These are phyloP conservation scores for Pythium insidiosum DNA, from an alignment of 352 stramenopile genomes.

Conservation along the genomic window DNA sequence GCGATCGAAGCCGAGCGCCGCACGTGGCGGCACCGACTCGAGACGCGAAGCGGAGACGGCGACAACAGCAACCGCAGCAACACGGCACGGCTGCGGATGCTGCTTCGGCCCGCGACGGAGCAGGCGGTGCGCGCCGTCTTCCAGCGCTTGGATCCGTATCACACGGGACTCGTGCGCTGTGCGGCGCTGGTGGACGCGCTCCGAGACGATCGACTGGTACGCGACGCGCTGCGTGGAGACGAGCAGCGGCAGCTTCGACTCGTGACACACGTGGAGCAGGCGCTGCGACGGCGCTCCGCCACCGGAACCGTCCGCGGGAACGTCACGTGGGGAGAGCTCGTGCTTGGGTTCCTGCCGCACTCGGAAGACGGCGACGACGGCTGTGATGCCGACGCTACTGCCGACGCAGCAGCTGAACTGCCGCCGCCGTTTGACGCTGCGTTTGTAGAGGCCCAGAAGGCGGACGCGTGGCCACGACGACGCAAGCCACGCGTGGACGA, in stretches of 20 bases:
- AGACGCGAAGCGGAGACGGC: not conserved
- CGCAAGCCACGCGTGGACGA: not conserved
- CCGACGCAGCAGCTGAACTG: too few species aligned
- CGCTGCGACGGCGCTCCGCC: conserved; percentile 18
- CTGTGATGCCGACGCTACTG: not conserved
- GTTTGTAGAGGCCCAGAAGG: not conserved
- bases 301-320: conserved; percentile 15
- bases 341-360: conserved; percentile 57
- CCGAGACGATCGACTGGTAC: conserved; percentile 19
- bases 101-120: conserved; percentile 43
- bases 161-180: conserved; percentile 36
- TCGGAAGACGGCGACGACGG: not conserved
- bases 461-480: conserved; percentile 1
- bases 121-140: conserved; percentile 46
- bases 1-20: conserved; percentile 34
- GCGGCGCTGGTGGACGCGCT: conserved; percentile 29
- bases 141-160: conserved; percentile 56
- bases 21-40: conserved; percentile 11
- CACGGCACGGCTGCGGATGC: conserved; percentile 2
- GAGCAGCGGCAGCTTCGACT: conserved; percentile 23
- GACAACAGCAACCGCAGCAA: not conserved
- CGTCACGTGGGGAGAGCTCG: conserved; percentile 70
- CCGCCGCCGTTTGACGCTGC: conserved; percentile 3
- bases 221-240: conserved; percentile 22
- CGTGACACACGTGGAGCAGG: conserved; percentile 29